Conservation (phyloP, 352 stramenopile genomes). For the Phytophthora palmivora region DNA sequence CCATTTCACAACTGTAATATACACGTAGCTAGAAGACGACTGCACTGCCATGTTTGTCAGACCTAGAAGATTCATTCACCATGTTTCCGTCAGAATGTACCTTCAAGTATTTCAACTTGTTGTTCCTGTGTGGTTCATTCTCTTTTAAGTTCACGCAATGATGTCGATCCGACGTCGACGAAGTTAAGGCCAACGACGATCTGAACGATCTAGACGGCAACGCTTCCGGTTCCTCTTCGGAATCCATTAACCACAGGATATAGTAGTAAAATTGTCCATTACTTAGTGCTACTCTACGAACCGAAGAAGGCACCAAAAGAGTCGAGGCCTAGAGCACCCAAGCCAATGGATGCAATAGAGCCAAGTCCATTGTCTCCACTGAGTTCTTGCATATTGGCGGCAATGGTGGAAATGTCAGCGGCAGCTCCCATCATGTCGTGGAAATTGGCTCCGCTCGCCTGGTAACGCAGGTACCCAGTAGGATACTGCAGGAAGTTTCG, state of each 20-base stretch:
- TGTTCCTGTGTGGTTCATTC: conserved; percentile 12
- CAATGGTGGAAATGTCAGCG: conserved; percentile 25
- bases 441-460: conserved; percentile 14
- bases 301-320: conserved; percentile 15
- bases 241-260: conserved; percentile 17
- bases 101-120: conserved; percentile 16
- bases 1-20: conserved; percentile 20
- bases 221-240: conserved; percentile 31
- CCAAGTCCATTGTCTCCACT: conserved; percentile 21
- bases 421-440: conserved; percentile 25
- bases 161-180: conserved; percentile 4
- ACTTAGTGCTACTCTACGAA: conserved; percentile 5
- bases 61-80: not conserved
- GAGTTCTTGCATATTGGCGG: conserved; percentile 24
- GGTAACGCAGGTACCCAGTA: conserved; percentile 3
- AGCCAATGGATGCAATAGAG: conserved; percentile 13
- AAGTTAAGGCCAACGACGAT: conserved; percentile 21
- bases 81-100: conserved; percentile 15
- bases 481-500: conserved; percentile 2
- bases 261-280: not conserved
- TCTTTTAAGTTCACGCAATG: conserved; percentile 21
- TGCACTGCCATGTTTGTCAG: conserved; percentile 4
- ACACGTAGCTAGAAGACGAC: conserved; percentile 17
- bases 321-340: conserved; percentile 21
- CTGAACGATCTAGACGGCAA: conserved; percentile 23